Evolutionary conservation across 768 basidiomycete genomes (phyloP), one percentile per base, ranked within the genome.

Genomic region (Collybiopsis confluens): DNA sequence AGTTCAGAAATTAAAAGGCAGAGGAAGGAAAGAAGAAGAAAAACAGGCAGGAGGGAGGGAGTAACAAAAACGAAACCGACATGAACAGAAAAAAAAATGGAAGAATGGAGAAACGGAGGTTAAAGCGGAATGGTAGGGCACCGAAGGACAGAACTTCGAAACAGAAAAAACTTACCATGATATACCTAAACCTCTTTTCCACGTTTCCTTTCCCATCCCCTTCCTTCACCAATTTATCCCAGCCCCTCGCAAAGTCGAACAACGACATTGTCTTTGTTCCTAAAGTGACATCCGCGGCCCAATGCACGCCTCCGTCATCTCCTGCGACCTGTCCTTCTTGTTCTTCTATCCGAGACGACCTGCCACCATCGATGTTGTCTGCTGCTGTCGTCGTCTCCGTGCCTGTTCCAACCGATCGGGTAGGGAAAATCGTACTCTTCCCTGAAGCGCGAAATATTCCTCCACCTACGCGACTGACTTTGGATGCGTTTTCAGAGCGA

Each of bases 391-490:
- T 41, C 28, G 55, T 8, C 11, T 58, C 24, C 20, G 41, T 43
- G 41, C 10, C 54, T 35, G 20, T 30, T 15, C 8, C 55, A 46
- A 36, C 26, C 36, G 63, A 62, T 47, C 71, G 60, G 18, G 66
- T 70, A 15, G 73, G 62, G 56, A 90, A 79, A 9, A 90, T 65
- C 1, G 79, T 85, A 41, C 76, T 79, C 16, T 79, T 70, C 1
- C 89, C 90, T 11, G 81, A 75, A 2, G 75, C 68, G 24, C 82
- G 78, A 69, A 92, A 88, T 47, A 92, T 86, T 0, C 88, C 89
- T 7, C 88, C 89, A 0, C 86, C 82, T 2, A 82, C 77, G 37
- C 73, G 73, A 52, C 70, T 73, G 18, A 23, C 10, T 15, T 53
- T 16, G 59, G 68, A 55, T 52, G 71, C 77, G 11, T 67, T 68